Percentiles rank a stretch among this genome's conserved stretches.
Conservation (phyloP, 352 stramenopile species). For the Phytophthora tentaculata region DNA sequence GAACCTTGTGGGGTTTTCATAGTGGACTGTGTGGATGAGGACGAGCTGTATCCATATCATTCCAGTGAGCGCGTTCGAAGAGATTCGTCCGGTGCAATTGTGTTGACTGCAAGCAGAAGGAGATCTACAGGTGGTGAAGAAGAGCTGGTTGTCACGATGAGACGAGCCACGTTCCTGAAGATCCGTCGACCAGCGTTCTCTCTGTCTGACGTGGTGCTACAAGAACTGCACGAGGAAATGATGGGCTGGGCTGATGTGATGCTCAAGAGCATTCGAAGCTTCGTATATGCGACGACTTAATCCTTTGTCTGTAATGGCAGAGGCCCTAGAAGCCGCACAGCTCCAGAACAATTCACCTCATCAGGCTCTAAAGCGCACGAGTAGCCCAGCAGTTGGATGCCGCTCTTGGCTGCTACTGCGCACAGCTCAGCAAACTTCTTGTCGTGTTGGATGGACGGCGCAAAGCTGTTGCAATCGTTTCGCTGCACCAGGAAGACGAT, state of each 20-base stretch:
- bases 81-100: conserved; percentile 36
- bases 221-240: conserved; percentile 21
- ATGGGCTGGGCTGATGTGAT: conserved; percentile 29
- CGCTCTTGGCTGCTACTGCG: conserved; percentile 40
- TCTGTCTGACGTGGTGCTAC: conserved; percentile 3
- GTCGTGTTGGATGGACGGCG: conserved; percentile 70
- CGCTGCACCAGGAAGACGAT: conserved; percentile 86
- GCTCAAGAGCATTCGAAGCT: conserved; percentile 14
- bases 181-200: conserved; percentile 19
- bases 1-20: conserved; percentile 5
- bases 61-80: conserved; percentile 26
- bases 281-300: conserved; percentile 1
- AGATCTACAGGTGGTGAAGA: not conserved
- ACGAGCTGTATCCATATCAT: conserved; percentile 36
- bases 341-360: conserved; percentile 37
- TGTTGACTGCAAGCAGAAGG: conserved; percentile 30
- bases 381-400: conserved; percentile 76
- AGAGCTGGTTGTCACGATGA: conserved; percentile 36
- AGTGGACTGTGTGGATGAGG: conserved; percentile 37
- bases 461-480: conserved; percentile 75
- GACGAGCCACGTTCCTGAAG: conserved; percentile 25
- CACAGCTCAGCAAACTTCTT: conserved; percentile 73
- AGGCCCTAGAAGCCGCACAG: conserved; percentile 47
- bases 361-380: conserved; percentile 58
- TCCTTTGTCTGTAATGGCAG: conserved; percentile 39